phyloP scores from a whole-genome alignment of 345 rosid species.

The Bretschneidera sinensis region DNA sequence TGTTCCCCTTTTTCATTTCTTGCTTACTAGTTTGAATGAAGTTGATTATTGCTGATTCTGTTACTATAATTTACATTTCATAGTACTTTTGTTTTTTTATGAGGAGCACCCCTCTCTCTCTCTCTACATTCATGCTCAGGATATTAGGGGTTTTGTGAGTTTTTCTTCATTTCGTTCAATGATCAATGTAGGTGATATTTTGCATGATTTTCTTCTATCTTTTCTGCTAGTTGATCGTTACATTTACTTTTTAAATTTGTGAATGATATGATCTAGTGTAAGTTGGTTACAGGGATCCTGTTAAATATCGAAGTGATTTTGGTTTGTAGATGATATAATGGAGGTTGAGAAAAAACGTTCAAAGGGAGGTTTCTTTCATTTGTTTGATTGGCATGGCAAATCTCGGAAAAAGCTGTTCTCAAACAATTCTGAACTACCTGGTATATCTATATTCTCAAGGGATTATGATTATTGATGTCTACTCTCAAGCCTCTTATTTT shows the following conservation, averaged over 20 bases:
- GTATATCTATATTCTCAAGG: conserved; percentile 24
- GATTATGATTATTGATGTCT: background rate
- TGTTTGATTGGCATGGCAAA: conserved; percentile 88
- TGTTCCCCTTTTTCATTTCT: background rate
- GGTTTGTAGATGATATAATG: conserved; percentile 45
- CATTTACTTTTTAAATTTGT: conserved; percentile 13
- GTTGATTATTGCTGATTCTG: conserved; percentile 3
- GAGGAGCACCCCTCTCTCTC: background rate
- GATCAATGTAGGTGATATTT: conserved; percentile 21
- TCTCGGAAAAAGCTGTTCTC: conserved; percentile 74
- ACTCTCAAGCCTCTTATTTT: no score
- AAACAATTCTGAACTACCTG: conserved; percentile 34
- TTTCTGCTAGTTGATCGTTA: background rate
- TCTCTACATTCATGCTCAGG: background rate
- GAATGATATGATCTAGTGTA: background rate
- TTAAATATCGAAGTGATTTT: conserved; percentile 7
- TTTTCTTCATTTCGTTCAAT: conserved; percentile 9
- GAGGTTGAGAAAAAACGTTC: conserved; percentile 63
- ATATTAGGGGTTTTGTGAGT: background rate
- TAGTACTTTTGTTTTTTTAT: background rate
- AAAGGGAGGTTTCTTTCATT: conserved; percentile 63
- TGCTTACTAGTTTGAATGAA: background rate
- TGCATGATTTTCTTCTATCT: background rate
- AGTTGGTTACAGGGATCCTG: conserved; percentile 3
- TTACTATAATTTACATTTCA: background rate